Evolutionary conservation across 2,329 filamentous ascomycete species (phyloP), one percentile per base, ranked within the genome.

Genomic region (Penicillium occitanis): DNA sequence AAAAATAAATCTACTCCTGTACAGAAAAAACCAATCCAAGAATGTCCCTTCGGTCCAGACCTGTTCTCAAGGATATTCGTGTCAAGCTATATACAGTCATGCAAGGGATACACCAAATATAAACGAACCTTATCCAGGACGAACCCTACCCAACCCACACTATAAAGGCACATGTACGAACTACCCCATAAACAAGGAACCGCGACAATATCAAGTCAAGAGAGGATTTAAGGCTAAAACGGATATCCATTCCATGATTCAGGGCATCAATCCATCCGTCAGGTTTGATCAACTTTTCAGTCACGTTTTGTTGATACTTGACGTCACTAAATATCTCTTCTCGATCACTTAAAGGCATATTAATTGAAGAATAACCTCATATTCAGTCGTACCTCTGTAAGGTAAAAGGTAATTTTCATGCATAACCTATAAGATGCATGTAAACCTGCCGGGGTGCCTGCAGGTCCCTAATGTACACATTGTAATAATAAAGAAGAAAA

Each of bases 171-270:
- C 44, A 25, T 11, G 19, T 25, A 2, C 3, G 13, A 14, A 14
- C 37, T 42, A 33, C 30, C 37, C 37, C 37, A 14, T 33, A 33
- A 33, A 33, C 30, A 33, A 6, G 30, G 10, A 33, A 33, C 6
- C 30, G 30, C 10, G 3, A 33, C 30, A 33, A 33, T 7, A 33
- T 8, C 10, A 33, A 33, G 30, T 33, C 7, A 33, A 33, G 30
- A 8, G 30, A 33, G 30, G 30, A 33, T 33, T 10, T 33, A 33
- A 33, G 30, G 10, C 30, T 33, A 33, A 8, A 33, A 37, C 13
- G 60, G 42, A 40, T 51, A 42, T 62, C 60, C 60, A 62, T 62
- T 62, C 60, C 60, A 22, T 28, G 46, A 40, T 50, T 28, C 13
- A 51, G 59, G 59, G 59, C 11, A 57, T 14, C 33, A 19, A 57